Evolutionary conservation across 108 stramenopile species (phyloP).

Genomic region (Fistulifera pelliculosa): DNA sequence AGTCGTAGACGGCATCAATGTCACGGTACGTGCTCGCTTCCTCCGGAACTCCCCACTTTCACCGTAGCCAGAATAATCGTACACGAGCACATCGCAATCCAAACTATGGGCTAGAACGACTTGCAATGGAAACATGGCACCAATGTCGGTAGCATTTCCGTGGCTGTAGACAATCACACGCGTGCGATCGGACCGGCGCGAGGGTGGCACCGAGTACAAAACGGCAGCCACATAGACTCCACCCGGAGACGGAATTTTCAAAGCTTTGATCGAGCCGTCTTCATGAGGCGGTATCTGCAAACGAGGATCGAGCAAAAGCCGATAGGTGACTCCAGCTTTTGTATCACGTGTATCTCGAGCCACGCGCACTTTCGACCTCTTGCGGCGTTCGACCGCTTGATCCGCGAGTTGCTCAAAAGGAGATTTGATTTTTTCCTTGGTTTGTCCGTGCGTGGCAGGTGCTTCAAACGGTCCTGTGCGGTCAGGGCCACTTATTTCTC

Average conservation of each 20-base stretch:
- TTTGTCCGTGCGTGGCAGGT: slow-evolving; percentile 23
- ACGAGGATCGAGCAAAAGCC: slow-evolving; percentile 39
- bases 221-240: slow-evolving; percentile 48
- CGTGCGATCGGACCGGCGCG: slow-evolving; percentile 28
- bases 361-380: slow-evolving; percentile 56
- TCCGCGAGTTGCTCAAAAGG: slow-evolving; percentile 59
- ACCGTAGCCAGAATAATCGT: slow-evolving; percentile 88
- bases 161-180: slow-evolving; percentile 74
- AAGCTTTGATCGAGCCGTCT: slow-evolving; percentile 27
- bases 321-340: slow-evolving; percentile 40
- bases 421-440: slow-evolving; percentile 36
- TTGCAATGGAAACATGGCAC: slow-evolving; percentile 71
- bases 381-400: slow-evolving; percentile 38
- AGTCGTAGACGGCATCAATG: slow-evolving; percentile 75
- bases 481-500: slow-evolving; percentile 14
- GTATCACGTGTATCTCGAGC: slow-evolving; percentile 47
- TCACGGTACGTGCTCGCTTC: slow-evolving; percentile 78
- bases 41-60: slow-evolving; percentile 69
- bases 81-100: slow-evolving; percentile 66
- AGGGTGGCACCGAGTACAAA: slow-evolving; percentile 41
- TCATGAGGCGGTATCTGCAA: slow-evolving; percentile 29
- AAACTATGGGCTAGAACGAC: slow-evolving; percentile 48
- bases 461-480: slow-evolving; percentile 3
- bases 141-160: slow-evolving; percentile 87
- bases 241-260: slow-evolving; percentile 60